phyloP scores from a whole-genome alignment of 2,329 filamentous ascomycete genomes.

The Neofusicoccum kwambonambiense region DNA sequence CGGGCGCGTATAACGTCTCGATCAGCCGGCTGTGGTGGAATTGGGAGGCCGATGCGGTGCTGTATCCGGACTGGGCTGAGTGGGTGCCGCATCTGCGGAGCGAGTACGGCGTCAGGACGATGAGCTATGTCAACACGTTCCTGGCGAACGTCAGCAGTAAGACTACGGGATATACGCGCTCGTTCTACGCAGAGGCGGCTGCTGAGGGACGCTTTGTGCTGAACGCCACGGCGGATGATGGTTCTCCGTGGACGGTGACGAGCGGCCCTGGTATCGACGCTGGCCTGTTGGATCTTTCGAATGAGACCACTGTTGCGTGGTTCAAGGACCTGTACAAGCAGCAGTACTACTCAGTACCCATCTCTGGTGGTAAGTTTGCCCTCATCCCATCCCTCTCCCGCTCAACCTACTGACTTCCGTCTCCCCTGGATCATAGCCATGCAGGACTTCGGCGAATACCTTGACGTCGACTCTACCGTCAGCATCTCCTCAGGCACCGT shows the following conservation, averaged over 20 bases:
- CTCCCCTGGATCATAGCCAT: conserved; percentile 22
- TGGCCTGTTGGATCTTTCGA: conserved; percentile 39
- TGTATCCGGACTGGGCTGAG: conserved; percentile 37
- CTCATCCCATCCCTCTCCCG: neutral
- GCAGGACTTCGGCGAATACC: conserved; percentile 40
- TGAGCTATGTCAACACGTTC: conserved; percentile 38
- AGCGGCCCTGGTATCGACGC: conserved; percentile 38
- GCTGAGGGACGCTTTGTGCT: conserved; percentile 32
- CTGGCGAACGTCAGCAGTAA: conserved; percentile 37
- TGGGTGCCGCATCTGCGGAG: conserved; percentile 36
- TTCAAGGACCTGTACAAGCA: conserved; percentile 33
- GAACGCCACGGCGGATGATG: conserved; percentile 36
- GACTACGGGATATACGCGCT: conserved; percentile 30
- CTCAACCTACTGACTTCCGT: neutral
- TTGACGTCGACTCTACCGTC: conserved; percentile 30
- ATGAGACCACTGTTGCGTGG: conserved; percentile 31
- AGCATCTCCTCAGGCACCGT: conserved; percentile 29
- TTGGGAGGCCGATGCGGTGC: conserved; percentile 36
- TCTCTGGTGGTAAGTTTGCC: conserved; percentile 28
- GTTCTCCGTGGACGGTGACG: conserved; percentile 30
- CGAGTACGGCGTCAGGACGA: conserved; percentile 28
- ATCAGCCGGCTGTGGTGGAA: conserved; percentile 39
- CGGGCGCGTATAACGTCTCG: conserved; percentile 34
- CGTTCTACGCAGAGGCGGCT: conserved; percentile 35
- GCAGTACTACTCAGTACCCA: conserved; percentile 37